phyloP scores from a whole-genome alignment of 129 eudicot species.

The Flaveria bidentis region DNA sequence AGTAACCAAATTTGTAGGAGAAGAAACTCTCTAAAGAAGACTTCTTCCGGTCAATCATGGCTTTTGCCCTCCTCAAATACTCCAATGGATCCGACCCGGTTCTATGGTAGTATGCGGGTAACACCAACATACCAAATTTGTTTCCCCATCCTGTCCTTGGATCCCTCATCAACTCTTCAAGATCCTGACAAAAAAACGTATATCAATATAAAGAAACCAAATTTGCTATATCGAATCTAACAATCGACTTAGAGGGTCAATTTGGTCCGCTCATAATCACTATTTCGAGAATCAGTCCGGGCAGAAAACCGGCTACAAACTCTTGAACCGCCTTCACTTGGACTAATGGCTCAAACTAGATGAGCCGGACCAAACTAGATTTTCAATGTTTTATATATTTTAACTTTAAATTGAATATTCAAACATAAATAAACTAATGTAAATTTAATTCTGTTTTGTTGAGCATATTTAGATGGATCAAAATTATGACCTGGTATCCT shows the following conservation, averaged over 20 bases:
- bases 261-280: no score
- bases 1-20: slow-evolving; percentile 50
- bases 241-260: background rate
- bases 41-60: slow-evolving; percentile 75
- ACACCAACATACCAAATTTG: slow-evolving; percentile 63
- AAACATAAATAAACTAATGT: no score
- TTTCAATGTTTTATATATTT: no score
- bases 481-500: slow-evolving; percentile 57
- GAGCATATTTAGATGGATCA: background rate
- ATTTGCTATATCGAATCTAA: background rate
- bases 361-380: no score
- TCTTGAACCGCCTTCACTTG: no score
- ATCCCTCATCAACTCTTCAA: slow-evolving; percentile 44
- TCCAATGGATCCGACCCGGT: slow-evolving; percentile 52
- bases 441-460: no score
- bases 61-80: slow-evolving; percentile 59
- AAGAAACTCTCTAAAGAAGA: slow-evolving; percentile 61
- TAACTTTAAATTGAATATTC: no score
- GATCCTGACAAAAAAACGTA: slow-evolving; percentile 34
- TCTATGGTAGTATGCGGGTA: slow-evolving; percentile 56
- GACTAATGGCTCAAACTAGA: no score
- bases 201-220: background rate
- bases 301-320: no score
- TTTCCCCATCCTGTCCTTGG: slow-evolving; percentile 62
- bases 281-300: no score